Percentiles rank a stretch among this genome's conserved stretches.
These are phyloP conservation scores for Naganishia kalamii DNA, from an alignment of 768 basidiomycete species.

Conservation along the genomic window DNA sequence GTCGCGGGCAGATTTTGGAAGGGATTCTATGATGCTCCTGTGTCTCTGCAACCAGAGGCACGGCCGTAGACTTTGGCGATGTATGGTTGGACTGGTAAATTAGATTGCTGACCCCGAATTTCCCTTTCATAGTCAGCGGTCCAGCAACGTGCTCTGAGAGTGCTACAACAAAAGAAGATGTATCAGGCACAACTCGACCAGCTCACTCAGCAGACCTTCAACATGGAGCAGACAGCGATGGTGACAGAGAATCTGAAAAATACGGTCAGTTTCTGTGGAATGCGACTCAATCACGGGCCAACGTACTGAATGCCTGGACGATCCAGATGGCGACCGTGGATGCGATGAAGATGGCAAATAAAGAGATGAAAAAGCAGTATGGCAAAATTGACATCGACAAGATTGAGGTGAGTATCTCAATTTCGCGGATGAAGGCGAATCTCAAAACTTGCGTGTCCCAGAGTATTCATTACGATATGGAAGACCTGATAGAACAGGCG, in stretches of 20 bases:
- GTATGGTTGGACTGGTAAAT: neutral
- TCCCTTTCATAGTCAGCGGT: conserved; percentile 63
- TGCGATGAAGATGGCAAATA: conserved; percentile 92
- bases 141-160: conserved; percentile 85
- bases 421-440: too few relatives aligned
- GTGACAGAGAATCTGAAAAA: conserved; percentile 97
- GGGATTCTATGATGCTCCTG: too few relatives aligned
- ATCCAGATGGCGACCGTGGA: conserved; percentile 84
- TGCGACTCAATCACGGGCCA: neutral
- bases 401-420: conserved; percentile 68
- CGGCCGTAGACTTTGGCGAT: neutral
- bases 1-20: too few relatives aligned
- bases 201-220: conserved; percentile 89
- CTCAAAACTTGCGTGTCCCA: conserved; percentile 41
- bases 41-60: too few relatives aligned
- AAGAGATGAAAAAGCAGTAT: conserved; percentile 92
- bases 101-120: neutral
- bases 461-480: conserved; percentile 97
- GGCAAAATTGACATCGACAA: conserved; percentile 96
- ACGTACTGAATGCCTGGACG: neutral
- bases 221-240: conserved; percentile 93
- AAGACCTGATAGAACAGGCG: conserved; percentile 89
- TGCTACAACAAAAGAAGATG: conserved; percentile 91
- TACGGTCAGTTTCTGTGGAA: conserved; percentile 51
- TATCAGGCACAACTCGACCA: conserved; percentile 79